A percentile compares a stretch with the other conserved stretches of the same genome.
Conservation (phyloP, 768 basidiomycete genomes). For the Boletus sp. region DNA sequence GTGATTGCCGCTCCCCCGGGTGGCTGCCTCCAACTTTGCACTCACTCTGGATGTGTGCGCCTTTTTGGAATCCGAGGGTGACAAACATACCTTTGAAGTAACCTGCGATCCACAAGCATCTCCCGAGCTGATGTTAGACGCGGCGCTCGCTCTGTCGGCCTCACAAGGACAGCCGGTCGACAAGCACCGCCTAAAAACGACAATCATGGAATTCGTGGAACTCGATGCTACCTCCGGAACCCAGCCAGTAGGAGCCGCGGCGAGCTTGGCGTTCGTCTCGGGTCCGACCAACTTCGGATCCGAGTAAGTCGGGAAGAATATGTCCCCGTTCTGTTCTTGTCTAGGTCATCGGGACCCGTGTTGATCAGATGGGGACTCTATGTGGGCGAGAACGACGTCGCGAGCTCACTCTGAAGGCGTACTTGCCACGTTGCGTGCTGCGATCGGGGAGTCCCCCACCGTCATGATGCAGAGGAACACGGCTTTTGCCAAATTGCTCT, state of each 20-base stretch:
- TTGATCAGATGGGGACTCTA: background rate
- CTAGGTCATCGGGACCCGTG: background rate
- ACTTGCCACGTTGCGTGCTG: slow-evolving; percentile 12
- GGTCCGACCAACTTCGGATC: background rate
- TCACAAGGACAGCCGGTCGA: slow-evolving; percentile 13
- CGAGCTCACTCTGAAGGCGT: slow-evolving; percentile 11
- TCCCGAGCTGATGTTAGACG: background rate
- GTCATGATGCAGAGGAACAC: slow-evolving; percentile 3
- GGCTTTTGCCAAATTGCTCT: slow-evolving; percentile 6
- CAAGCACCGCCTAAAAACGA: slow-evolving; percentile 13
- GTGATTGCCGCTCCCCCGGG: background rate
- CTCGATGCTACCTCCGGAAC: background rate
- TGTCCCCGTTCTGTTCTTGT: background rate
- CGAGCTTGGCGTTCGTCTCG: background rate
- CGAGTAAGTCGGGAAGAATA: background rate
- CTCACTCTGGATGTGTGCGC: background rate
- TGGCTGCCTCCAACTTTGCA: background rate
- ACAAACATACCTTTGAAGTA: background rate
- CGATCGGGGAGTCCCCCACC: slow-evolving; percentile 11
- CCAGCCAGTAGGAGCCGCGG: background rate
- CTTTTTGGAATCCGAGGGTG: background rate
- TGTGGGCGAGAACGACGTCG: background rate
- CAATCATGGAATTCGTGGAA: slow-evolving; percentile 1
- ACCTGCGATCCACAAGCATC: background rate
- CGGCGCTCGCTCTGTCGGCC: background rate